Conservation (phyloP, 345 rosid genomes). For the Melaleuca alternifolia region DNA sequence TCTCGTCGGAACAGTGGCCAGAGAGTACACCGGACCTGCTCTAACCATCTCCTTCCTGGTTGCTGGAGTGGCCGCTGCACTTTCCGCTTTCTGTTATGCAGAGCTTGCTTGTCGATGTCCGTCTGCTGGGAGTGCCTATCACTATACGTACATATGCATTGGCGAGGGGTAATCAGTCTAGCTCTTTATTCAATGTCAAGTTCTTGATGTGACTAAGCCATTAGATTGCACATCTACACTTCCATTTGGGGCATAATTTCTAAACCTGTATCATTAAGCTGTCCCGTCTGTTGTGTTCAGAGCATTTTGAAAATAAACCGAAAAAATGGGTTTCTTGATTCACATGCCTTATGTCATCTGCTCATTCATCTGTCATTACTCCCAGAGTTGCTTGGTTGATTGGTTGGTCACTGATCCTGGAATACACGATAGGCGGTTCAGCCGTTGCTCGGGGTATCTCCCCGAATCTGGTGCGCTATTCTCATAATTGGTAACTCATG, state of each 20-base stretch:
- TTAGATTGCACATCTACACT: not conserved
- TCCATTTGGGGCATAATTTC: not conserved
- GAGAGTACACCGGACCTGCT: conserved; percentile 97
- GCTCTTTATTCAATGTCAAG: not conserved
- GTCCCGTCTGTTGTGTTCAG: not conserved
- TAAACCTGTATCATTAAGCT: not conserved
- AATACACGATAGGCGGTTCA: conserved; percentile 90
- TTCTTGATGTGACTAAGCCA: not conserved
- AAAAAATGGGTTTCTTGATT: not conserved
- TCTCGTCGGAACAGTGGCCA: conserved; percentile 92
- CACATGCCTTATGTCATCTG: not conserved
- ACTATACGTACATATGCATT: conserved; percentile 79
- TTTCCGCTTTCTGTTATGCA: conserved; percentile 93
- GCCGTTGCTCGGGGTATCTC: conserved; percentile 61
- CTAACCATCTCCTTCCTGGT: conserved; percentile 78
- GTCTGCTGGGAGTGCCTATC: conserved; percentile 99
- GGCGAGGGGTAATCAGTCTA: conserved; percentile 70
- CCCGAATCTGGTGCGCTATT: conserved; percentile 11
- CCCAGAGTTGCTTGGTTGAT: conserved; percentile 90
- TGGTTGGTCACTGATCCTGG: conserved; percentile 93
- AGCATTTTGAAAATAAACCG: not conserved
- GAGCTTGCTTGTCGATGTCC: conserved; percentile 95
- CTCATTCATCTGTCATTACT: not conserved
- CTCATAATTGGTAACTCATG: not conserved
- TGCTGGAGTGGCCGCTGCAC: conserved; percentile 92